phyloP scores from a whole-genome alignment of 2,329 filamentous ascomycete genomes.

The Leptographium galeiforme region DNA sequence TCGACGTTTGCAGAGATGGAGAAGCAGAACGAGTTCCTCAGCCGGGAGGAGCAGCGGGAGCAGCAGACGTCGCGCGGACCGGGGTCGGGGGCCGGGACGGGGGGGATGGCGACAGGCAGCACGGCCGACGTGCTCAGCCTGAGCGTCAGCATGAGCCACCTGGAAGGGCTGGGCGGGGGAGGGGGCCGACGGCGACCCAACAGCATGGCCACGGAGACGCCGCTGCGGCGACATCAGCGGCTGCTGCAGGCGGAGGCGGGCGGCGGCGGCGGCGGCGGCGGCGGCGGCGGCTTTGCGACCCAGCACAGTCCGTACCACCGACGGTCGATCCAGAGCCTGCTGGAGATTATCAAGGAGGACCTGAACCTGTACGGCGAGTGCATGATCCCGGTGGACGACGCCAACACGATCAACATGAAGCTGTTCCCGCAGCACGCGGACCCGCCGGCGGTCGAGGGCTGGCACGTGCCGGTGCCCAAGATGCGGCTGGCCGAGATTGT shows the following conservation, averaged over 20 bases:
- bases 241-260: conserved; percentile 19
- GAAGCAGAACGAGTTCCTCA: conserved; percentile 77
- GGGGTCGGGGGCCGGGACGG: not conserved
- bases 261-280: conserved; percentile 7
- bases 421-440: conserved; percentile 72
- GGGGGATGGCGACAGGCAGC: not conserved
- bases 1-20: conserved; percentile 80
- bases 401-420: conserved; percentile 93
- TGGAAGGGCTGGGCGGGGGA: not conserved
- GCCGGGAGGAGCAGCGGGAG: conserved; percentile 27
- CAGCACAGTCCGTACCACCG: conserved; percentile 19
- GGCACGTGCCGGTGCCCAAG: conserved; percentile 77
- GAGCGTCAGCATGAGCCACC: not conserved
- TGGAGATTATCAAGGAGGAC: conserved; percentile 73
- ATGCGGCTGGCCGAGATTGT: conserved; percentile 51
- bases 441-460: conserved; percentile 66
- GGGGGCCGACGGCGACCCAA: not conserved
- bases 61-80: conserved; percentile 7
- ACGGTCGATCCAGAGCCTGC: conserved; percentile 66
- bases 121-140: not conserved
- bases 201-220: not conserved
- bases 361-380: conserved; percentile 95
- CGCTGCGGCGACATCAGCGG: too few species aligned
- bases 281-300: conserved; percentile 10
- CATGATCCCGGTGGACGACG: conserved; percentile 93